phyloP scores from a whole-genome alignment of 2,329 filamentous ascomycete species.

The Daldinia sp. region DNA sequence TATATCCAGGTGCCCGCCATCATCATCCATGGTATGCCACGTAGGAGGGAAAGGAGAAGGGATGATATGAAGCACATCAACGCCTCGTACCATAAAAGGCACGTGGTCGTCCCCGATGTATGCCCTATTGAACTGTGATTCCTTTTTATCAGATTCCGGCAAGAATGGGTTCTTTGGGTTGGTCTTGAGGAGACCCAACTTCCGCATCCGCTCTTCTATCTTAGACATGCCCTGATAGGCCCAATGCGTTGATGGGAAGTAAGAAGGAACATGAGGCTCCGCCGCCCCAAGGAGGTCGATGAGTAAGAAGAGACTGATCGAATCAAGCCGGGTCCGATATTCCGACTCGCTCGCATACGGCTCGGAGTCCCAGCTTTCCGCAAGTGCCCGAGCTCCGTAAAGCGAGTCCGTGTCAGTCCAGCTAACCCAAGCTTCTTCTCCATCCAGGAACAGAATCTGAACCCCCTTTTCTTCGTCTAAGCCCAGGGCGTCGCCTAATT shows the following conservation, averaged over 20 bases:
- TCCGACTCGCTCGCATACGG: conserved; percentile 78
- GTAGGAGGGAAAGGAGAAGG: conserved; percentile 83
- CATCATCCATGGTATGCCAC: conserved; percentile 89
- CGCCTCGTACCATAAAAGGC: conserved; percentile 87
- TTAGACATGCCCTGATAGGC: conserved; percentile 82
- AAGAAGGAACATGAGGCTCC: conserved; percentile 80
- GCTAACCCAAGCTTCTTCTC: conserved; percentile 87
- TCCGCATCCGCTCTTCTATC: conserved; percentile 79
- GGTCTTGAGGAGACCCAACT: conserved; percentile 67
- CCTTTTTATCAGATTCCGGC: conserved; percentile 68
- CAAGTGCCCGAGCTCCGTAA: conserved; percentile 86
- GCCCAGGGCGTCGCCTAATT: conserved; percentile 63
- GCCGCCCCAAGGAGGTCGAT: conserved; percentile 85
- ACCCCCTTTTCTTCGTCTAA: conserved; percentile 84
- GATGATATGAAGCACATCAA: conserved; percentile 91
- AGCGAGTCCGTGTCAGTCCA: conserved; percentile 88
- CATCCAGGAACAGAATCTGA: conserved; percentile 90
- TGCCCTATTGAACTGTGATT: conserved; percentile 60
- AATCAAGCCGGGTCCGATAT: conserved; percentile 78
- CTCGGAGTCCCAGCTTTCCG: conserved; percentile 81
- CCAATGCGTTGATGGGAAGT: conserved; percentile 93
- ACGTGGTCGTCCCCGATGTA: conserved; percentile 88
- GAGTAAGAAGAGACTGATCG: conserved; percentile 91
- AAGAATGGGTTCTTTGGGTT: conserved; percentile 70
- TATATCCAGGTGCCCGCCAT: conserved; percentile 85